Evolutionary conservation across 306 rosid genomes (phyloP), one percentile per base, ranked within the genome.

Genomic region (Sechiopsis laciniata): DNA sequence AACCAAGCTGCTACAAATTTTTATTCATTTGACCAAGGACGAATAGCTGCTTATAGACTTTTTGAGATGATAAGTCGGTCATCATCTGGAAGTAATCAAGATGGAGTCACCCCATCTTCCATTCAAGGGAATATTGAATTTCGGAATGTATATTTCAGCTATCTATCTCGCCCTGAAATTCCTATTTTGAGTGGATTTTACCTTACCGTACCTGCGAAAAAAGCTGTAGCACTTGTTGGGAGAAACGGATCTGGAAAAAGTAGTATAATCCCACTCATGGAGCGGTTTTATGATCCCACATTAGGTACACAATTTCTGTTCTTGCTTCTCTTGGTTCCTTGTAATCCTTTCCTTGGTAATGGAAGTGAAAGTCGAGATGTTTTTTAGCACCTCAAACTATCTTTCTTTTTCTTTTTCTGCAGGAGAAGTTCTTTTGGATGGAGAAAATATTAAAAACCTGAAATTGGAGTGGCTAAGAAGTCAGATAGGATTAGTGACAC

Each of bases 341-440:
- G 10, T 10, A 62, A 15, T 67, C 55, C 24, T 61, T 4, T 61
- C 22, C 58, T 58, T 24, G 17, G 65, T 21, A 58, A 24, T 14
- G 57, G 24, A 56, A 16, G 26, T 42, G 24, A 46, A 17, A 40
- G 54, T 42, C 29, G 0, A 40, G 55, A 19, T 20, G 19, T 45
- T 66, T 19, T 54, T 45, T 45, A 19, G 54, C 53, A 11, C 10
- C 69, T 58, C 29, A 45, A 75, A 51, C 45, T 51, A 12, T 19
- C 78, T 40, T 14, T 42, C 48, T 37, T 37, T 32, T 16, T 63
- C 14, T 62, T 65, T 75, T 61, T 75, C 59, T 91, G 87, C 95
- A 95, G 99, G 99, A 76, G 99, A 95, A 84, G 99, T 95, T 86
- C 99, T 95, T 81, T 88, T 95, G 83, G 99, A 95, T 78, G 99